Base-by-base conservation (phyloP, 2,329 filamentous ascomycete genomes). In the Colletotrichum aenigma region DNA sequence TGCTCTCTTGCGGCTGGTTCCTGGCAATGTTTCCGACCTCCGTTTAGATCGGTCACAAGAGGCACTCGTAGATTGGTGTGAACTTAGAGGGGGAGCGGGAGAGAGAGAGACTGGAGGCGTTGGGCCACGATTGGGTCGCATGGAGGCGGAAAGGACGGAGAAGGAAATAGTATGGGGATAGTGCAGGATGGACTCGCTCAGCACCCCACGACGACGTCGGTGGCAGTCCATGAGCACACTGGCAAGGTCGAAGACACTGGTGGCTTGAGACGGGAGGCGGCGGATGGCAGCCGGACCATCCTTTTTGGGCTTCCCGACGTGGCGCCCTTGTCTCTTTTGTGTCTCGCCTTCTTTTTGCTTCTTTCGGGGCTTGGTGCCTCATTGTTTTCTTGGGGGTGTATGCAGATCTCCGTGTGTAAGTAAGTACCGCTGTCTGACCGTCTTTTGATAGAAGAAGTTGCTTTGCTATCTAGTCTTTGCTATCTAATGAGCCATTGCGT, bases 111-210 rank as follows among this genome's bases (percentile, higher is more conserved):
- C 16, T 28, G 26, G 26, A 34, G n/a, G 30, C n/a, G 36, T 69
- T 26, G 62, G 58, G 64, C 62, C n/a, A 34, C 60, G 58, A 69
- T 69, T 74, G 74, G 74, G 65, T 76, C 58, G 70, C 58, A 65
- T 76, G 43, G 48, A 48, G 65, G 65, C 56, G 70, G 64, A 28
- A 65, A 55, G 55, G 24, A 43, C 16, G 55, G 73, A 43, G 34
- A 64, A 43, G 61, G 28, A 68, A 34, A 72, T 18, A 34, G 62
- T 16, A 43, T 30, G 70, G 36, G 15, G 65, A 56, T 55, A 48
- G 15, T 24, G 55, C 36, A n/a, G 62, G 34, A 68, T 52, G 18
- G 26, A 28, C 48, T 24, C 52, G 60, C 26, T 55, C 60, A 55
- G 24, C 34, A 38, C 26, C 58, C 34, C 66, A 43, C 60, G 56